Percentiles rank a stretch among this genome's conserved stretches.
Evolutionary conservation across 139 green algal genomes (phyloP).

Genomic region (Chlamydomonas sp.): DNA sequence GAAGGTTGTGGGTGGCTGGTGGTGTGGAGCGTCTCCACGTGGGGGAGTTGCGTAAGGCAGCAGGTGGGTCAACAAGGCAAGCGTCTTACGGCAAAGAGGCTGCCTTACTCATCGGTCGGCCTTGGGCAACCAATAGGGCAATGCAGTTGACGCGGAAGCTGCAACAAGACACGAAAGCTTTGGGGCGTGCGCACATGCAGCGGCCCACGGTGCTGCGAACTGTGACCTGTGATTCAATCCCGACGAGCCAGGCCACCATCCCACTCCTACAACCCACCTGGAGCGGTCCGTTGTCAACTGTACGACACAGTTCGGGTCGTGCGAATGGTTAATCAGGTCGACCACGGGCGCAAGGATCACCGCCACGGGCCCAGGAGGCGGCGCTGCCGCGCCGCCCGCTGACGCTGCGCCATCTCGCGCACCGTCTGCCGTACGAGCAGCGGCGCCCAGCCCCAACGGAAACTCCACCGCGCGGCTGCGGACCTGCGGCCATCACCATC

Average conservation of each 20-base stretch:
- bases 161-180: background rate
- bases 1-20: too few relatives aligned
- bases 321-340: constrained; percentile 28
- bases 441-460: background rate
- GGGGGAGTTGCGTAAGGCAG: too few relatives aligned
- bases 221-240: background rate
- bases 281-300: constrained; percentile 24
- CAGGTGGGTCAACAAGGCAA: background rate
- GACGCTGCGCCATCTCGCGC: background rate
- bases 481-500: background rate
- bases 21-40: too few relatives aligned
- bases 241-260: background rate
- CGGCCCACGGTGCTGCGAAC: background rate
- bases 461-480: constrained; percentile 33
- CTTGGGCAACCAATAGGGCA: background rate
- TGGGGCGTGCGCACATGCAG: too few relatives aligned
- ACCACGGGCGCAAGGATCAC: constrained; percentile 11
- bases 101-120: background rate
- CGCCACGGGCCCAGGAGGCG: constrained; percentile 16
- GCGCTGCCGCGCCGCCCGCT: background rate
- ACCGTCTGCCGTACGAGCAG: background rate
- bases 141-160: background rate
- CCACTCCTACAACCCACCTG: background rate
- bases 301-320: constrained; percentile 17
- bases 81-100: background rate